phyloP scores from a whole-genome alignment of 305 asterid species.

The Fraxinus angustifolia region DNA sequence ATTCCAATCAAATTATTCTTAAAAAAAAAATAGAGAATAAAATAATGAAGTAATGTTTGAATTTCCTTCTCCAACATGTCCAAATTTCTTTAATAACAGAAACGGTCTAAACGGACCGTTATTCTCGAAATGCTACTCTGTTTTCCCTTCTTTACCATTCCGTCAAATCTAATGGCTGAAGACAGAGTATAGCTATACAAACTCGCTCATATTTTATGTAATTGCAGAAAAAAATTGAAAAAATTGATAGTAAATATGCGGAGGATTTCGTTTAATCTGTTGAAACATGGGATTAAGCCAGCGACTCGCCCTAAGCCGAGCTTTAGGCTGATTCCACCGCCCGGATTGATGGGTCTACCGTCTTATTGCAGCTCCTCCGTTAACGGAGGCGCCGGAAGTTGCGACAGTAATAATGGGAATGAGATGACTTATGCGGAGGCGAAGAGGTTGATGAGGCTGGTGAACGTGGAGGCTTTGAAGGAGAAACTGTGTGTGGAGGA shows the following conservation, averaged over 20 bases:
- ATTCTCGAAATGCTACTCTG: background rate
- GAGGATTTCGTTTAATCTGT: background rate
- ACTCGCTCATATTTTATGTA: background rate
- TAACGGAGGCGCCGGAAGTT: slow-evolving; percentile 20
- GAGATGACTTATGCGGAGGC: slow-evolving; percentile 71
- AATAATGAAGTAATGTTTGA: background rate
- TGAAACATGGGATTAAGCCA: background rate
- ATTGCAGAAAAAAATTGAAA: background rate
- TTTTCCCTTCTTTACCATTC: background rate
- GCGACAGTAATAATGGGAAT: slow-evolving; percentile 12
- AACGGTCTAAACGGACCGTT: slow-evolving; percentile 8
- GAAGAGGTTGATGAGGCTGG: slow-evolving; percentile 86
- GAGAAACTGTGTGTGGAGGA: slow-evolving; percentile 70
- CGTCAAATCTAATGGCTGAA: background rate
- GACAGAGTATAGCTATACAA: background rate
- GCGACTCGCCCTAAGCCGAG: background rate
- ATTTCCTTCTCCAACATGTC: background rate
- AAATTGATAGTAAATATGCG: background rate
- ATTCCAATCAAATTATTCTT: background rate
- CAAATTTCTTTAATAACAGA: background rate
- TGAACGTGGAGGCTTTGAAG: slow-evolving; percentile 76
- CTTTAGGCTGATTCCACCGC: background rate
- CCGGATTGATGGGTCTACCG: slow-evolving; percentile 23
- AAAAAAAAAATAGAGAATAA: background rate
- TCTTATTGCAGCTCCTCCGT: slow-evolving; percentile 31